Percentiles rank a stretch among this genome's conserved stretches.
phyloP scores from a whole-genome alignment of 192 early-diverging fungal species.

The Umbelopsis ramanniana region DNA sequence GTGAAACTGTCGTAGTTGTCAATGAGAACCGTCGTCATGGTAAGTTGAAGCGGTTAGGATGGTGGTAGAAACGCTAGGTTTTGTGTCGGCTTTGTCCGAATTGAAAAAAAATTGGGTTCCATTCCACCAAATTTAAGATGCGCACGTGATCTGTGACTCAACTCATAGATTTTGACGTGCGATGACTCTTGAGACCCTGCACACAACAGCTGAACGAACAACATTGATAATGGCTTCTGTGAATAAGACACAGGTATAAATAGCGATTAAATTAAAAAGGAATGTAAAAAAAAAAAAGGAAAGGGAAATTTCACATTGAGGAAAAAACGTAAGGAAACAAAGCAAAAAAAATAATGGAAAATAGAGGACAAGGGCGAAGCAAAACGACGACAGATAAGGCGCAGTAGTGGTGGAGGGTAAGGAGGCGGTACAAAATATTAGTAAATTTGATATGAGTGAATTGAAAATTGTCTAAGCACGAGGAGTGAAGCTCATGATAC shows the following conservation, averaged over 20 bases:
- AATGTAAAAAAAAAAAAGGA: not conserved
- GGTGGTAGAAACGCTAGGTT: too few relatives aligned
- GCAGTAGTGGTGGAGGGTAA: too few relatives aligned
- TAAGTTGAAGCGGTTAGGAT: too few relatives aligned
- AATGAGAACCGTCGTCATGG: conserved; percentile 79
- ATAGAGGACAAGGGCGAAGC: not conserved
- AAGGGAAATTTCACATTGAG: not conserved
- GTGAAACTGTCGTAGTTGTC: conserved; percentile 99
- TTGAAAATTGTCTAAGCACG: conserved; percentile 1
- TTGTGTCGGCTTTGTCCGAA: too few relatives aligned
- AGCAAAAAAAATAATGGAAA: not conserved
- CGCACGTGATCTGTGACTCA: conserved; percentile 12
- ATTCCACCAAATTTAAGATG: not conserved
- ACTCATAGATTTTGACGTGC: too few relatives aligned
- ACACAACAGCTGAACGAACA: too few relatives aligned
- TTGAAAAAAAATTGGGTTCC: too few relatives aligned
- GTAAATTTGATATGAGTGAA: not conserved
- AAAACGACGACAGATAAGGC: not conserved
- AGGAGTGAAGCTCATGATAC: conserved; percentile 44
- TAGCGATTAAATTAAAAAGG: conserved; percentile 17
- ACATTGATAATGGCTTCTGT: not conserved
- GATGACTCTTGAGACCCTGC: too few relatives aligned
- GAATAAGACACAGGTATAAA: conserved; percentile 13
- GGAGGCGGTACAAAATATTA: not conserved
- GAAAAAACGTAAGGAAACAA: not conserved